Percentiles rank a stretch among this genome's conserved stretches.
phyloP scores from a whole-genome alignment of 2,329 filamentous ascomycete genomes.

The Phyllosticta citribraziliensis region DNA sequence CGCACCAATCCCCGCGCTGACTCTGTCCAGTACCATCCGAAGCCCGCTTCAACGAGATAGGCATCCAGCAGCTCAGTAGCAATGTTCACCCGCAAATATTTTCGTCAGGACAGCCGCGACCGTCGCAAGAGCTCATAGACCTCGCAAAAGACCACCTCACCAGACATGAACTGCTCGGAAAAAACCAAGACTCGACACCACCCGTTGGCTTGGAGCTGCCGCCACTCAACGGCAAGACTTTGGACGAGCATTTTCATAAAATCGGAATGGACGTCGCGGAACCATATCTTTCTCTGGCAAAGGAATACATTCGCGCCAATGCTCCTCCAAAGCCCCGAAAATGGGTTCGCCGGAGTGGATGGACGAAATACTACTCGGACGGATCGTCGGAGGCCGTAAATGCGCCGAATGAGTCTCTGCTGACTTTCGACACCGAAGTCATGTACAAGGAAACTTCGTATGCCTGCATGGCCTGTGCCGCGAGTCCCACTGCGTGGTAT shows the following conservation, averaged over 20 bases:
- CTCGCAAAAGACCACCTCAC: conserved; percentile 73
- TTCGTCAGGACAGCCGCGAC: conserved; percentile 41
- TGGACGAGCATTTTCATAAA: conserved; percentile 91
- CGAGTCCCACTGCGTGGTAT: conserved; percentile 86
- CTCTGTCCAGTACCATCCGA: conserved; percentile 31
- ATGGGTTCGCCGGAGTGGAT: conserved; percentile 75
- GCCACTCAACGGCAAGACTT: conserved; percentile 61
- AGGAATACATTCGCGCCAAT: conserved; percentile 56
- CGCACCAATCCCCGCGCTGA: neutral
- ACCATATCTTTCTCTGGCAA: conserved; percentile 68
- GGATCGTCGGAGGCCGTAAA: conserved; percentile 63
- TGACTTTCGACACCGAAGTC: conserved; percentile 94
- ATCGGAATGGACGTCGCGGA: conserved; percentile 80
- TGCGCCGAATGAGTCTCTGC: conserved; percentile 67
- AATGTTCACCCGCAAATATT: conserved; percentile 81
- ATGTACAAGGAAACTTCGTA: conserved; percentile 90
- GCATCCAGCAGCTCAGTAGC: conserved; percentile 83
- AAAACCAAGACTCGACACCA: conserved; percentile 64
- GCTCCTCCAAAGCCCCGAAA: conserved; percentile 52
- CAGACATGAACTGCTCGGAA: conserved; percentile 79
- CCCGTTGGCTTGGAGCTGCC: conserved; percentile 86
- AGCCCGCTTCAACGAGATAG: conserved; percentile 81
- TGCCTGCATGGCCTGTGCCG: conserved; percentile 94
- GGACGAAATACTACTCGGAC: conserved; percentile 83
- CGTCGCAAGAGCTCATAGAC: conserved; percentile 63